phyloP scores from a whole-genome alignment of 352 stramenopile genomes.

The Globisporangium solare region DNA sequence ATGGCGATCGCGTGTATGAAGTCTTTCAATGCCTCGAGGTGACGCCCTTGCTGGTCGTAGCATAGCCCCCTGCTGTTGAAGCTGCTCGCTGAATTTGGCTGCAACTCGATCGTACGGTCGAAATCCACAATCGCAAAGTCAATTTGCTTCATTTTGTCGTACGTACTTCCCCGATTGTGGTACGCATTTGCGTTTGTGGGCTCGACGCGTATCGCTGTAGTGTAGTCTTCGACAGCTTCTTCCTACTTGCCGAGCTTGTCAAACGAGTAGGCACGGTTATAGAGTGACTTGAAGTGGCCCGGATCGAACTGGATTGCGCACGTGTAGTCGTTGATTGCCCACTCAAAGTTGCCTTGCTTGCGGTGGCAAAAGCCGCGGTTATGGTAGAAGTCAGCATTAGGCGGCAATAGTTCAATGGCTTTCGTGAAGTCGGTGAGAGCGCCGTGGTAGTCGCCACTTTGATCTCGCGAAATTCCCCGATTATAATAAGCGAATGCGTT shows the following conservation, averaged over 20 bases:
- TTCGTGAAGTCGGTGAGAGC: conserved; percentile 78
- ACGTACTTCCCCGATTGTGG: conserved; percentile 82
- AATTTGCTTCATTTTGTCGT: conserved; percentile 67
- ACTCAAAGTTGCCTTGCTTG: conserved; percentile 74
- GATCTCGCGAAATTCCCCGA: conserved; percentile 78
- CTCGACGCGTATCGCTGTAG: conserved; percentile 55
- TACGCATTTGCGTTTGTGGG: conserved; percentile 75
- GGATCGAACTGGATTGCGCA: conserved; percentile 62
- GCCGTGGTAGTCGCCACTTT: conserved; percentile 76
- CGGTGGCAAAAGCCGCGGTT: conserved; percentile 82
- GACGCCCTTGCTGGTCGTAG: conserved; percentile 56
- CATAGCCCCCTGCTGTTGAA: conserved; percentile 83
- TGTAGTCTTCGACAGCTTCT: conserved; percentile 77
- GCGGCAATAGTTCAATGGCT: conserved; percentile 71
- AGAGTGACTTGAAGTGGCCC: conserved; percentile 85
- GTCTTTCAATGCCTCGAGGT: conserved; percentile 68
- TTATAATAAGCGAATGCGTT: conserved; percentile 85
- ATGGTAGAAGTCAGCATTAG: conserved; percentile 80
- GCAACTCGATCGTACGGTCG: conserved; percentile 50
- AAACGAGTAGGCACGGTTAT: conserved; percentile 85
- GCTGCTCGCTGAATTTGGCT: conserved; percentile 54
- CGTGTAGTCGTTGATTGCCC: conserved; percentile 78
- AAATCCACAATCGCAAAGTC: conserved; percentile 66
- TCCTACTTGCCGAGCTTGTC: conserved; percentile 73
- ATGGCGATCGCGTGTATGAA: conserved; percentile 60